Percentiles rank a stretch among this genome's conserved stretches.
phyloP scores from a whole-genome alignment of 176 grass and related monocot genomes.

The Avena sativa region DNA sequence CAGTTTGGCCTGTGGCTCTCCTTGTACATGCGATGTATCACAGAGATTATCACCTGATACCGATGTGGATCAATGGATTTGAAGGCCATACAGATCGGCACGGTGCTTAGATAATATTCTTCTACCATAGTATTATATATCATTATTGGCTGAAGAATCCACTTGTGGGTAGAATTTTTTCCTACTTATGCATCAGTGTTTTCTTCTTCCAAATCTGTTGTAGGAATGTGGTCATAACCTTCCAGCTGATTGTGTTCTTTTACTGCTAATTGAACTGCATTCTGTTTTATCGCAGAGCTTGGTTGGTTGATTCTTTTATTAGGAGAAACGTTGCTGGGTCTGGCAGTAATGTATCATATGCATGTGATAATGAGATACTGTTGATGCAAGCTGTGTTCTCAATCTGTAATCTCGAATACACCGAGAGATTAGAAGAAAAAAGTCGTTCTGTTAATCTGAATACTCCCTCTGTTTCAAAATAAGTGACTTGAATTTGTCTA shows the following conservation, averaged over 20 bases:
- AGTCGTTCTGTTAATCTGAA: not conserved
- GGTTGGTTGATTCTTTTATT: slow-evolving; percentile 23
- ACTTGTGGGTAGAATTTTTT: slow-evolving; percentile 33
- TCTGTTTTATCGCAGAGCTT: slow-evolving; percentile 17
- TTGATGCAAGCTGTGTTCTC: not conserved
- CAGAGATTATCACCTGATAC: slow-evolving; percentile 11
- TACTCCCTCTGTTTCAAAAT: too few species aligned
- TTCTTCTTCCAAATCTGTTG: slow-evolving; percentile 29
- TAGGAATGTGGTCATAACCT: slow-evolving; percentile 44
- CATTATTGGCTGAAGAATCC: slow-evolving; percentile 31
- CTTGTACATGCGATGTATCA: slow-evolving; percentile 51
- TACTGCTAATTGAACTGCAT: slow-evolving; percentile 32
- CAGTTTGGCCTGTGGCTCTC: not conserved
- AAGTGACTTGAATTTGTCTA: too few species aligned
- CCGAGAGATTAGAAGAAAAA: not conserved
- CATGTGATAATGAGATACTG: not conserved
- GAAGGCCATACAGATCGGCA: slow-evolving; percentile 25
- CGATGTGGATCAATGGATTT: slow-evolving; percentile 31
- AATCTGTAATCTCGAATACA: not conserved
- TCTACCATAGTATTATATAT: not conserved
- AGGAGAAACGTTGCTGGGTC: slow-evolving; percentile 11
- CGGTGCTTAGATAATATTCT: slow-evolving; percentile 33
- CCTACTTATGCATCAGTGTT: slow-evolving; percentile 8
- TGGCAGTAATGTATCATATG: not conserved
- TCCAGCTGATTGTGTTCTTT: slow-evolving; percentile 50